Percentiles rank a stretch among this genome's conserved stretches.
phyloP scores from a whole-genome alignment of 345 rosid genomes.

The Ceriops tagal region DNA sequence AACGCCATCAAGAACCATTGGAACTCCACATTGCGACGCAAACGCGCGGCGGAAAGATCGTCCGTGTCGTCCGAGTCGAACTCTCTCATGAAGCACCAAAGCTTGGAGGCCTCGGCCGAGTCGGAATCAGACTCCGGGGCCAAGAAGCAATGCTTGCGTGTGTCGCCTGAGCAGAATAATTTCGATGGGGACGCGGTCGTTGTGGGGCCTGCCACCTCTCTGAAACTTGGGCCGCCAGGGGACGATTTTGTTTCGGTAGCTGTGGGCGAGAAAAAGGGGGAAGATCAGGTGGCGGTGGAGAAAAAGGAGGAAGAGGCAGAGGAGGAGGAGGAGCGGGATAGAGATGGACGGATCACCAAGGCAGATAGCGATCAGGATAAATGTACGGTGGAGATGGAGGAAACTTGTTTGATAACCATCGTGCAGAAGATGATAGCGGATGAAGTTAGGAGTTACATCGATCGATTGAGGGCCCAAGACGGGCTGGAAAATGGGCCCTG shows the following conservation, averaged over 20 bases:
- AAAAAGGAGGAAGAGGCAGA: not conserved
- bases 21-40: constrained; percentile 56
- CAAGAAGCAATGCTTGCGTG: constrained; percentile 32
- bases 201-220: constrained; percentile 32
- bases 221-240: constrained; percentile 48
- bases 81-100: constrained; percentile 22
- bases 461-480: constrained; percentile 24
- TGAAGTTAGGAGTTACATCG: constrained; percentile 51
- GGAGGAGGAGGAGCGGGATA: constrained; percentile 9
- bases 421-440: constrained; percentile 50
- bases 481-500: not conserved
- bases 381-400: constrained; percentile 21
- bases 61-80: constrained; percentile 35
- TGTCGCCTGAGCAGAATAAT: constrained; percentile 16
- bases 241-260: constrained; percentile 10
- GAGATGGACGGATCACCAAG: not conserved
- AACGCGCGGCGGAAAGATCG: constrained; percentile 22
- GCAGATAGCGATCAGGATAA: not conserved
- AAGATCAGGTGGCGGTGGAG: not conserved
- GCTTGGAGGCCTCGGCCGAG: constrained; percentile 16
- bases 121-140: constrained; percentile 25
- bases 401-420: constrained; percentile 36
- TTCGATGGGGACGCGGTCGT: constrained; percentile 2
- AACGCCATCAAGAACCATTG: constrained; percentile 67
- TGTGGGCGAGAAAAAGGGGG: constrained; percentile 7